Percentiles rank a stretch among this genome's conserved stretches.
phyloP scores from a whole-genome alignment of 192 early-diverging fungal species.

The Backusella mclennaniae region DNA sequence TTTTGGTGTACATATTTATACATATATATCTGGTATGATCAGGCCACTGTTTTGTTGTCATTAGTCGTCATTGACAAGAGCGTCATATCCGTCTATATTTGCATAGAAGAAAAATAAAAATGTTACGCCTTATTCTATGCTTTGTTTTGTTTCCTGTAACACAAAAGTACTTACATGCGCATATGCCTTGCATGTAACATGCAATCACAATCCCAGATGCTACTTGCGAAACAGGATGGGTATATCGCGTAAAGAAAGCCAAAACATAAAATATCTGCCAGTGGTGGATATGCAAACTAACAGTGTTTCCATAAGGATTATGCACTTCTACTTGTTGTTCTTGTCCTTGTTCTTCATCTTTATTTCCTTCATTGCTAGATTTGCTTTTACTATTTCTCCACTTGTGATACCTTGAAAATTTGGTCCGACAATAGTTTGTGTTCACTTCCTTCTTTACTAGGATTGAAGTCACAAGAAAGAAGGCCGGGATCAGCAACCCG shows the following conservation, averaged over 20 bases:
- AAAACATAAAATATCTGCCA: slow-evolving; percentile 85
- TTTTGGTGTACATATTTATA: neutral
- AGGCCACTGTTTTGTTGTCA: neutral
- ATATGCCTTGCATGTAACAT: slow-evolving; percentile 70
- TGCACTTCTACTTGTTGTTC: neutral
- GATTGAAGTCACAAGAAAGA: slow-evolving; percentile 36
- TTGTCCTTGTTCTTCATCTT: neutral
- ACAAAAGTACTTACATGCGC: slow-evolving; percentile 30
- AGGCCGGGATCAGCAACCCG: slow-evolving; percentile 41
- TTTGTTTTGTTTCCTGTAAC: neutral
- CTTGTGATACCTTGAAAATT: neutral
- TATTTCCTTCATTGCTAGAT: neutral
- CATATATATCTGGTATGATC: neutral
- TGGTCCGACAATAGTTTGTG: slow-evolving; percentile 23
- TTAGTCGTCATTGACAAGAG: slow-evolving; percentile 24
- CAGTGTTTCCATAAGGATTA: slow-evolving; percentile 15
- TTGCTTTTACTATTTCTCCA: neutral
- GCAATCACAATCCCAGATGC: slow-evolving; percentile 70
- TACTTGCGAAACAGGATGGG: slow-evolving; percentile 63
- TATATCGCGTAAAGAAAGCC: slow-evolving; percentile 77
- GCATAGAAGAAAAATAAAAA: neutral
- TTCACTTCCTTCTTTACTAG: slow-evolving; percentile 45
- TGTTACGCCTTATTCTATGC: neutral
- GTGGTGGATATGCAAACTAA: slow-evolving; percentile 68
- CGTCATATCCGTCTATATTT: slow-evolving; percentile 28